Evolutionary conservation across 2,329 filamentous ascomycete species (phyloP), one percentile per base, ranked within the genome.

Genomic region (Aspergillus clavatus): DNA sequence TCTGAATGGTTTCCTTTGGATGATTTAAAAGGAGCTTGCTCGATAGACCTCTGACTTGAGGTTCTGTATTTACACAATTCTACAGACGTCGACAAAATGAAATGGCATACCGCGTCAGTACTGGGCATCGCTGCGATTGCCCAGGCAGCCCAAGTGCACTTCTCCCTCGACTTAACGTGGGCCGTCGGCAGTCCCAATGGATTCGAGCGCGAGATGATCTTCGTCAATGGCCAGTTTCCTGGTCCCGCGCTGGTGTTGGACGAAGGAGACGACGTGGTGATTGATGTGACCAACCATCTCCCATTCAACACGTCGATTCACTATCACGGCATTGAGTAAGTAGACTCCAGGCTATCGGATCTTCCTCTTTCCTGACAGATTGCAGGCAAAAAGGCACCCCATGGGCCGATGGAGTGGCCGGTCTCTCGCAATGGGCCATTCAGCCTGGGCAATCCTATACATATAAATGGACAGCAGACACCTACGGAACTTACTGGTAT

Each of bases 371-470:
- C 12, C 27, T 36, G 3, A 16, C 4, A 3, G 8, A 8, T 1
- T 5, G 19, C 22, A 57, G 76, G 28, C 74, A 77, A 67, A 49
- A 59, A 2, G 62, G 64, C 14, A 81, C 77, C 0, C 76, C 78
- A 0, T 81, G 77, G 78, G 72, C 78, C 0, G 80, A 83, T 46
- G 80, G 80, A 16, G 74, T 79, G 0, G 75, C 78, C 1, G 79
- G 79, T 1, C 60, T 82, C 2, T 72, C 74, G 0, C 79, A 83
- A 54, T 67, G 66, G 5, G 66, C 73, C 5, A 80, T 83, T 41
- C 59, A 66, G 7, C 73, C 79, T 0, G 74, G 75, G 1, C 59
- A 60, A 5, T 69, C 58, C 22, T 83, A 75, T 55, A 67, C 64
- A 1, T 78, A 83, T 53, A 66, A 67, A 16, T 83, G 77, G 65